Percentiles rank a stretch among this genome's conserved stretches.
Conservation (phyloP, 495 filamentous ascomycete species). For the Penicillium malachiteum region DNA sequence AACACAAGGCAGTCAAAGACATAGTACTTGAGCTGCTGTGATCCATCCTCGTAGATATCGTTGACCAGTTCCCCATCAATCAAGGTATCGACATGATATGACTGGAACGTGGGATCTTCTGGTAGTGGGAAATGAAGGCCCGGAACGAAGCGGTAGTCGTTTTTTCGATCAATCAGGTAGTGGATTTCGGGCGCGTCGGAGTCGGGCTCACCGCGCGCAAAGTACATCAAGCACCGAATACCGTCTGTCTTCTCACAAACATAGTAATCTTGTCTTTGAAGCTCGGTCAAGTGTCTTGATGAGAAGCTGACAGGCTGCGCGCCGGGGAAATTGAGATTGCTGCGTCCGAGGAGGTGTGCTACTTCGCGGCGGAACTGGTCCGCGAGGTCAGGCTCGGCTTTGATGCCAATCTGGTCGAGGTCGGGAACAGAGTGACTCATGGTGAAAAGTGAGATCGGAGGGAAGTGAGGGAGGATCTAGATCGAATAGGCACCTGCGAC, state of each 20-base stretch:
- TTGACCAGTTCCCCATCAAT: constrained; percentile 92
- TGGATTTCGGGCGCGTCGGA: constrained; percentile 54
- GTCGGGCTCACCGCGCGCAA: constrained; percentile 56
- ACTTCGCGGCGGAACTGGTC: constrained; percentile 69
- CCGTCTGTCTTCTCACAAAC: constrained; percentile 99
- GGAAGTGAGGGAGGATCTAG: background rate
- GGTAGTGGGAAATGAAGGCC: constrained; percentile 78
- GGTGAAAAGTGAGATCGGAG: constrained; percentile 1
- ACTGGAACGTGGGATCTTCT: constrained; percentile 51
- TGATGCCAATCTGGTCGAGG: constrained; percentile 56
- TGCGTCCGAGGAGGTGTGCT: constrained; percentile 68
- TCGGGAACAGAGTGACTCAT: constrained; percentile 51
- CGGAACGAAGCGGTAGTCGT: constrained; percentile 87
- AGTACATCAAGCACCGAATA: constrained; percentile 90
- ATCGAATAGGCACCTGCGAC: background rate
- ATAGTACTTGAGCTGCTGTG: constrained; percentile 70
- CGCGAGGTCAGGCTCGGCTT: constrained; percentile 56
- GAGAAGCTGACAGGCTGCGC: constrained; percentile 94
- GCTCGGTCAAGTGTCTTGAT: constrained; percentile 70
- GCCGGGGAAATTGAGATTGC: constrained; percentile 71
- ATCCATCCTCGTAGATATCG: constrained; percentile 63
- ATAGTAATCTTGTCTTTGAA: constrained; percentile 83
- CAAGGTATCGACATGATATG: constrained; percentile 76
- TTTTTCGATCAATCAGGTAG: constrained; percentile 95
- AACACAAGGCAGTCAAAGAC: constrained; percentile 91